phyloP scores from a whole-genome alignment of 2,329 filamentous ascomycete species.

The Sclerotinia subarctica region DNA sequence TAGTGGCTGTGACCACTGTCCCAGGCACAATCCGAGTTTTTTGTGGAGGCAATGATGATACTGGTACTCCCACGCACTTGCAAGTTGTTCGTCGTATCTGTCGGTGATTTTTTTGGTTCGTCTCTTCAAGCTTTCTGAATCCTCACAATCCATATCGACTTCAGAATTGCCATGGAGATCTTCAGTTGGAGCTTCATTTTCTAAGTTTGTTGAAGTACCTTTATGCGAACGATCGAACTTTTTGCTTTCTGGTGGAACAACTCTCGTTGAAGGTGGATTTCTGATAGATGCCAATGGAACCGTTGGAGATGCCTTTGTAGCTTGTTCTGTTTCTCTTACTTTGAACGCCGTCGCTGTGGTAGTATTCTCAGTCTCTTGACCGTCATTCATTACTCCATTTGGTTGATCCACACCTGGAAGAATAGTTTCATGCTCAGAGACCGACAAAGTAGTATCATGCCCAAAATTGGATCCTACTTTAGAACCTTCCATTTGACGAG shows the following conservation, averaged over 20 bases:
- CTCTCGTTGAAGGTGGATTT: not conserved
- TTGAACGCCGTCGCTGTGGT: not conserved
- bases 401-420: not conserved
- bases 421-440: not conserved
- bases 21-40: conserved; percentile 1
- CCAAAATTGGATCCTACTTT: not conserved
- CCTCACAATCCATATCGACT: not conserved
- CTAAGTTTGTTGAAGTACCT: not conserved
- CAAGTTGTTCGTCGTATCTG: not conserved
- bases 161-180: not conserved
- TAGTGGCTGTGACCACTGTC: not conserved
- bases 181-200: not conserved
- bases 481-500: not conserved
- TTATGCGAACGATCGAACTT: not conserved
- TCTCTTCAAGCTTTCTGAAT: not conserved
- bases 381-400: not conserved
- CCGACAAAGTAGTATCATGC: not conserved
- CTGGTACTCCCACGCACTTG: not conserved
- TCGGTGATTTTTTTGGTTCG: not conserved
- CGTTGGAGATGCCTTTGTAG: not conserved
- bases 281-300: not conserved
- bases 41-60: not conserved
- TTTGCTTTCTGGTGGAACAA: not conserved
- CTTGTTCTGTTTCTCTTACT: not conserved
- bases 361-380: not conserved